Conservation (phyloP, 1,139 yeast genomes). For the Pichia sp. region DNA sequence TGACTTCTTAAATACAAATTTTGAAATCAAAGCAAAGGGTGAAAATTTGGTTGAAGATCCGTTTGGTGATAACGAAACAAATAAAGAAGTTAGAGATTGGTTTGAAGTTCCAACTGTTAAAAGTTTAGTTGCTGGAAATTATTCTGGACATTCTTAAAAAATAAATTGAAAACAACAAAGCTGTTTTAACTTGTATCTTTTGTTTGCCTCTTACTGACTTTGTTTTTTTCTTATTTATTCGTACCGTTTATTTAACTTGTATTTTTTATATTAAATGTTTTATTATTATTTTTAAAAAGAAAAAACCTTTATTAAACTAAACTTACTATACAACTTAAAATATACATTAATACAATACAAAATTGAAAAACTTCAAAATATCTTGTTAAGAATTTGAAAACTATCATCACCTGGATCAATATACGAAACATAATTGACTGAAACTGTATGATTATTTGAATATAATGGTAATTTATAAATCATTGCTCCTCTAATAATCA, state of each 20-base stretch:
- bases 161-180: too few relatives aligned
- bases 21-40: slow-evolving; percentile 16
- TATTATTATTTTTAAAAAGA: background rate
- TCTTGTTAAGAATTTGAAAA: background rate
- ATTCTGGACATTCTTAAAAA: slow-evolving; percentile 28
- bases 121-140: slow-evolving; percentile 31
- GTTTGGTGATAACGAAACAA: slow-evolving; percentile 19
- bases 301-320: background rate
- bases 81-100: slow-evolving; percentile 22
- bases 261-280: background rate
- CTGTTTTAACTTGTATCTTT: too few relatives aligned
- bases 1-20: slow-evolving; percentile 16
- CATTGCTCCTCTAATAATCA: slow-evolving; percentile 76
- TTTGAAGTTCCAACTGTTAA: slow-evolving; percentile 27
- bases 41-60: slow-evolving; percentile 27
- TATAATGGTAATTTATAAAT: slow-evolving; percentile 70
- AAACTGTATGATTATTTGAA: slow-evolving; percentile 47
- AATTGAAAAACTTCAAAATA: background rate
- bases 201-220: background rate
- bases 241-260: background rate
- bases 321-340: background rate
- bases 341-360: background rate
- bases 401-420: slow-evolving; percentile 42
- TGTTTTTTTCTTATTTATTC: background rate
- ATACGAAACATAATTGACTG: slow-evolving; percentile 53